Conservation (phyloP, 371 early-diverging fungal genomes). For the Capillidium heterosporum region DNA sequence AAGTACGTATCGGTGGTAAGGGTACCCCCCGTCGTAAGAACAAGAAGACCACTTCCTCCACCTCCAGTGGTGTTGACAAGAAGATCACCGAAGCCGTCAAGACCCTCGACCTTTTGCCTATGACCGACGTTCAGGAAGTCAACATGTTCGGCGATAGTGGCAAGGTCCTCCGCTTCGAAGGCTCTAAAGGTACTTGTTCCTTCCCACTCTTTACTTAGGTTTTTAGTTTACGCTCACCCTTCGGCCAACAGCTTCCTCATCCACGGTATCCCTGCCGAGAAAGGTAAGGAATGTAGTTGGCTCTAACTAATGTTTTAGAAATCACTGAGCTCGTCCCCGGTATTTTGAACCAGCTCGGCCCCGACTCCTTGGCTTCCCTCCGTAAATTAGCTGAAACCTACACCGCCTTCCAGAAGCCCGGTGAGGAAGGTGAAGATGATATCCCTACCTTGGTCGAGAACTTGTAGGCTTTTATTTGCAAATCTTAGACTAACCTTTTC, state of each 20-base stretch:
- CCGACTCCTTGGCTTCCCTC: constrained; percentile 77
- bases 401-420: constrained; percentile 29
- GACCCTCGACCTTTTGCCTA: constrained; percentile 71
- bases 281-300: not conserved
- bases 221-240: constrained; percentile 1
- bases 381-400: constrained; percentile 73
- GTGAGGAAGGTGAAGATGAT: constrained; percentile 38
- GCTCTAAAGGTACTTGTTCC: constrained; percentile 58
- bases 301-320: constrained; percentile 27
- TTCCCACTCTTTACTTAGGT: not conserved
- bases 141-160: constrained; percentile 96
- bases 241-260: constrained; percentile 3
- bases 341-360: constrained; percentile 89
- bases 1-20: constrained; percentile 73
- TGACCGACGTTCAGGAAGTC: constrained; percentile 86
- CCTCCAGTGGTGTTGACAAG: constrained; percentile 65
- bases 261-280: not conserved
- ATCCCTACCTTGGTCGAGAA: constrained; percentile 57
- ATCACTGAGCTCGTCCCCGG: constrained; percentile 80
- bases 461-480: constrained; percentile 10
- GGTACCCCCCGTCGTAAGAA: constrained; percentile 92
- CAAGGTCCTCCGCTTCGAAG: constrained; percentile 79
- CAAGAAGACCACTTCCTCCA: constrained; percentile 53
- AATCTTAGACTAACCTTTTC: not conserved
- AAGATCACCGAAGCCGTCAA: constrained; percentile 72